phyloP scores from a whole-genome alignment of 2,329 filamentous ascomycete species.

The Orbilia blumenaviensis region DNA sequence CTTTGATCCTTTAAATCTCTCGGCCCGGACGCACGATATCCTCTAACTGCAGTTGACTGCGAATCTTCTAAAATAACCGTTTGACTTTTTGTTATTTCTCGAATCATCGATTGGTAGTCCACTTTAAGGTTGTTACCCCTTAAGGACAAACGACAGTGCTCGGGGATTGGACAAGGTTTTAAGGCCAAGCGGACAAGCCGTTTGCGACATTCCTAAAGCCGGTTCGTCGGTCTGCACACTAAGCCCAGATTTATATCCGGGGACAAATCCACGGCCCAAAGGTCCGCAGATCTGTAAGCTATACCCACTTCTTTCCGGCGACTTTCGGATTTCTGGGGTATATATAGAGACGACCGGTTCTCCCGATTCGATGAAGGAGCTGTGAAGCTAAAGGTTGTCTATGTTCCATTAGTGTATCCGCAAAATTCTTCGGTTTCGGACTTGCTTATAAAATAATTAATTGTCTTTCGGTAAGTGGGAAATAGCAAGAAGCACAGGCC shows the following conservation, averaged over 20 bases:
- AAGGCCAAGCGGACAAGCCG: slow-evolving; percentile 51
- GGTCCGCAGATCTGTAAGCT: slow-evolving; percentile 52
- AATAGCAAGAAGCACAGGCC: slow-evolving; percentile 7
- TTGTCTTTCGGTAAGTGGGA: slow-evolving; percentile 41
- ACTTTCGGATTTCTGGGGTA: slow-evolving; percentile 11
- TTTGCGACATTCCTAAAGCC: slow-evolving; percentile 54
- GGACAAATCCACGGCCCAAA: slow-evolving; percentile 12
- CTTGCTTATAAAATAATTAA: background rate
- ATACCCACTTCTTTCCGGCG: slow-evolving; percentile 49
- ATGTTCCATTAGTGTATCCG: slow-evolving; percentile 12
- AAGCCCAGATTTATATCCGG: slow-evolving; percentile 49
- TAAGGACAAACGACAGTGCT: slow-evolving; percentile 38
- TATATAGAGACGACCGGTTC: slow-evolving; percentile 33
- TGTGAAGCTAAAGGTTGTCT: slow-evolving; percentile 13
- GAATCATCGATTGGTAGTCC: slow-evolving; percentile 49
- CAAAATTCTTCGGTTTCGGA: slow-evolving; percentile 6
- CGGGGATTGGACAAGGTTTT: slow-evolving; percentile 29
- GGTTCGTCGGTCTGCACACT: slow-evolving; percentile 29
- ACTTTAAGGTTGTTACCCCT: slow-evolving; percentile 50
- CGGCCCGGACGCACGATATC: slow-evolving; percentile 29
- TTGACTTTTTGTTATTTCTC: slow-evolving; percentile 51
- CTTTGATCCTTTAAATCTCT: slow-evolving; percentile 8
- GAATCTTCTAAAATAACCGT: slow-evolving; percentile 34
- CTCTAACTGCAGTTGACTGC: background rate
- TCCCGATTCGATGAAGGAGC: background rate